Conservation (phyloP, 257 asterid species). For the Fraxinus quadrangulata region DNA sequence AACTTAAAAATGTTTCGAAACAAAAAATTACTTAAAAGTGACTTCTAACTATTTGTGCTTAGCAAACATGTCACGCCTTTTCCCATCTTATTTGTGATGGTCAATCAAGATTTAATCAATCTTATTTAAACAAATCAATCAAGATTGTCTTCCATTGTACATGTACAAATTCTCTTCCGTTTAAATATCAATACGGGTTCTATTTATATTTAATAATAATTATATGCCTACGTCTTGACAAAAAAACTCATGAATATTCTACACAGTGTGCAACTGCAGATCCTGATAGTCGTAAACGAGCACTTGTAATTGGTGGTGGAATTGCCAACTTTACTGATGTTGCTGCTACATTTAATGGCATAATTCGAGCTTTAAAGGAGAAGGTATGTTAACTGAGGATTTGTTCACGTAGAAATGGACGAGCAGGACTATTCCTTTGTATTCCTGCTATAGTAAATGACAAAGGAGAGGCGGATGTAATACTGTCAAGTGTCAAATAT, state of each 20-base stretch:
- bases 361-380: conserved; percentile 83
- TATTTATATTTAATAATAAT: neutral
- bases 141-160: neutral
- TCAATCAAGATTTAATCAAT: neutral
- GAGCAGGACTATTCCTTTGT: neutral
- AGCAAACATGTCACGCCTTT: neutral
- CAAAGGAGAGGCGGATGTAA: neutral
- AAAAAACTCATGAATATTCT: conserved; percentile 3
- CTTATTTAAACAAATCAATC: neutral
- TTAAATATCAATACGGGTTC: neutral
- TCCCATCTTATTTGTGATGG: neutral
- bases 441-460: neutral
- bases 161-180: neutral
- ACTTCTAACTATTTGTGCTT: neutral
- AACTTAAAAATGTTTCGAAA: neutral
- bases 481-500: too few relatives aligned
- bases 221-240: neutral
- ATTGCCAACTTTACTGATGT: conserved; percentile 96
- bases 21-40: neutral
- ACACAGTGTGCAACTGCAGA: conserved; percentile 92
- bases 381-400: conserved; percentile 48
- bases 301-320: conserved; percentile 94
- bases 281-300: conserved; percentile 84
- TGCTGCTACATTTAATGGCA: conserved; percentile 91
- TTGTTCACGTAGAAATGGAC: neutral